Evolutionary conservation across 2,329 filamentous ascomycete genomes (phyloP).

Genomic region (Fusarium austroafricanum): DNA sequence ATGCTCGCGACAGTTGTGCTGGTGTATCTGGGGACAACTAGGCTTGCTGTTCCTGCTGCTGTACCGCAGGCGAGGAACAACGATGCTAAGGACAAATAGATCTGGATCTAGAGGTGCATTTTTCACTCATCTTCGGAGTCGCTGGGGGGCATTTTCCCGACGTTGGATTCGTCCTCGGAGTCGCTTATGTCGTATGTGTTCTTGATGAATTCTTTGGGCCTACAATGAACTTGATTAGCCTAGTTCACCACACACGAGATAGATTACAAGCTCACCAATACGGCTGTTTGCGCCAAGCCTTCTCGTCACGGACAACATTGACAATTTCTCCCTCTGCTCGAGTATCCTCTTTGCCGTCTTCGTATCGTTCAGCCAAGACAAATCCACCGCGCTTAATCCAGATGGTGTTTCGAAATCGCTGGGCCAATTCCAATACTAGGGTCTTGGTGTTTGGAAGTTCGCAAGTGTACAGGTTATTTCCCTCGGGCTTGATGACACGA

Average conservation of each 20-base stretch:
- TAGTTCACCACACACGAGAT: constrained; percentile 15
- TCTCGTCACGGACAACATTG: constrained; percentile 92
- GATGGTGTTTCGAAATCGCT: constrained; percentile 89
- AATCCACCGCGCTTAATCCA: constrained; percentile 93
- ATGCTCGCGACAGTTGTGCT: constrained; percentile 74
- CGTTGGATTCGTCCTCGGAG: constrained; percentile 81
- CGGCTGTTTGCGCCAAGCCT: constrained; percentile 85
- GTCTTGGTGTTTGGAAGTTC: constrained; percentile 73
- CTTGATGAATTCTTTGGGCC: constrained; percentile 84
- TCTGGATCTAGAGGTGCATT: constrained; percentile 26
- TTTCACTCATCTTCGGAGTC: constrained; percentile 73
- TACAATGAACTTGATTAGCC: constrained; percentile 50
- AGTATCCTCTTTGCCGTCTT: constrained; percentile 74
- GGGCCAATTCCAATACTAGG: constrained; percentile 82
- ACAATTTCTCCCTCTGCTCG: constrained; percentile 90
- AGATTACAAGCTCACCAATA: constrained; percentile 75
- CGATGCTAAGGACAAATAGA: constrained; percentile 50
- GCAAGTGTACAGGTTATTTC: constrained; percentile 90
- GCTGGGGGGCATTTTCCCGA: constrained; percentile 86
- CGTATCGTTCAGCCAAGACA: constrained; percentile 80
- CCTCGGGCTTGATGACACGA: constrained; percentile 82
- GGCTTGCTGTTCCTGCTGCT: constrained; percentile 49
- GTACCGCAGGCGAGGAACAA: constrained; percentile 21
- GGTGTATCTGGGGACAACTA: constrained; percentile 68
- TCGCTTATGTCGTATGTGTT: constrained; percentile 70